Percentiles rank a stretch among this genome's conserved stretches.
Evolutionary conservation across 2,329 filamentous ascomycete species (phyloP).

Genomic region (Aspergillus caelatus): DNA sequence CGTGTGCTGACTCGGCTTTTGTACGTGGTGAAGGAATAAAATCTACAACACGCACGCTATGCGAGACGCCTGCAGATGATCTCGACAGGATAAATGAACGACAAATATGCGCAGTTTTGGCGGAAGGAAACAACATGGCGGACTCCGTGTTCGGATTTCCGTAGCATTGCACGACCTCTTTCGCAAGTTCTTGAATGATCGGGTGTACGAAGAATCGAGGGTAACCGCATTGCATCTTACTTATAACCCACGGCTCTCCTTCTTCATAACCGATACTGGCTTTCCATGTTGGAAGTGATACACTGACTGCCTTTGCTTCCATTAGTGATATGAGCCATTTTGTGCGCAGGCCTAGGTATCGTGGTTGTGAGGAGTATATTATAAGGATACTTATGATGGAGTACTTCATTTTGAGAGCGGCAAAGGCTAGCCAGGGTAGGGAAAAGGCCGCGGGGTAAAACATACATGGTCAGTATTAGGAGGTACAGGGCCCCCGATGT

Average conservation of each 20-base stretch:
- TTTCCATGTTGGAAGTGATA: constrained; percentile 91
- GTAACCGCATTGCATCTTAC: constrained; percentile 86
- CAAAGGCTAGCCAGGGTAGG: constrained; percentile 25
- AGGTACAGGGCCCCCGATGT: constrained; percentile 71
- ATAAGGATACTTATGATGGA: not conserved
- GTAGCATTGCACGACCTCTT: constrained; percentile 66
- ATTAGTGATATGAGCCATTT: not conserved
- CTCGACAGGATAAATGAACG: constrained; percentile 66
- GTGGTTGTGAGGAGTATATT: not conserved
- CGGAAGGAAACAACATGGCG: constrained; percentile 82
- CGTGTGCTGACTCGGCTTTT: constrained; percentile 60
- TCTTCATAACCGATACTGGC: constrained; percentile 94
- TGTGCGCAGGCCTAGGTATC: not conserved
- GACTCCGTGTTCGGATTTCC: constrained; percentile 57
- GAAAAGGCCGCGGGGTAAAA: constrained; percentile 28
- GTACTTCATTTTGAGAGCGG: not conserved
- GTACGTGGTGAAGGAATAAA: constrained; percentile 61
- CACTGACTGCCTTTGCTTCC: constrained; percentile 79
- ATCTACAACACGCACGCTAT: constrained; percentile 58
- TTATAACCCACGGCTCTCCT: constrained; percentile 82
- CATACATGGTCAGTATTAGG: constrained; percentile 77
- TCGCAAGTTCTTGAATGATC: constrained; percentile 73
- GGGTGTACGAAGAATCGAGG: constrained; percentile 93
- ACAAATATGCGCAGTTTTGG: constrained; percentile 70
- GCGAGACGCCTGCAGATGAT: constrained; percentile 34